These are phyloP conservation scores for Hypoxylon sp. DNA, from an alignment of 2,329 filamentous ascomycete species.

Conservation along the genomic window DNA sequence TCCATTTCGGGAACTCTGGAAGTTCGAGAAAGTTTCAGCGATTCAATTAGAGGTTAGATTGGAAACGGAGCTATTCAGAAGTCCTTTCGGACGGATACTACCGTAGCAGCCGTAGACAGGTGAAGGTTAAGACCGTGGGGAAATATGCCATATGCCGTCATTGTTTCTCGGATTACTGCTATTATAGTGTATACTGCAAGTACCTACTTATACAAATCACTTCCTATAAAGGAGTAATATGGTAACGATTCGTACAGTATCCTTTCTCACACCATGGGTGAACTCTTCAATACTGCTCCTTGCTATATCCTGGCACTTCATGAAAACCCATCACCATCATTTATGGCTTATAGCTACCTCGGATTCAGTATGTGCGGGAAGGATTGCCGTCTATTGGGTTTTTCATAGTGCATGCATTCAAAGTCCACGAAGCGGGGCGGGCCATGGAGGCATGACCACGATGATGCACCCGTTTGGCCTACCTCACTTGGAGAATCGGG, in stretches of 20 bases:
- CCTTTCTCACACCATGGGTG: background rate
- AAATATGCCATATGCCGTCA: slow-evolving; percentile 40
- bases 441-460: slow-evolving; percentile 38
- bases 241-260: slow-evolving; percentile 14
- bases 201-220: background rate
- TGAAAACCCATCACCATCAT: background rate
- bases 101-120: slow-evolving; percentile 25
- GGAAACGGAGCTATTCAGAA: slow-evolving; percentile 2
- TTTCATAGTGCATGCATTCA: slow-evolving; percentile 34
- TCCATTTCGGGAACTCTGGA: slow-evolving; percentile 34
- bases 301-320: background rate
- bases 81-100: slow-evolving; percentile 8
- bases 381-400: slow-evolving; percentile 22
- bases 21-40: slow-evolving; percentile 28
- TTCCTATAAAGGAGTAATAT: slow-evolving; percentile 11
- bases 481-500: slow-evolving; percentile 18
- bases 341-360: background rate
- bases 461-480: slow-evolving; percentile 32
- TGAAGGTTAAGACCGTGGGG: slow-evolving; percentile 37
- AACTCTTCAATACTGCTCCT: background rate
- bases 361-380: slow-evolving; percentile 8
- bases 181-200: background rate
- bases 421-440: slow-evolving; percentile 36
- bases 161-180: slow-evolving; percentile 5
- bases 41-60: slow-evolving; percentile 12